These are phyloP conservation scores for Claviceps paspali DNA, from an alignment of 2,329 filamentous ascomycete genomes.

Conservation along the genomic window DNA sequence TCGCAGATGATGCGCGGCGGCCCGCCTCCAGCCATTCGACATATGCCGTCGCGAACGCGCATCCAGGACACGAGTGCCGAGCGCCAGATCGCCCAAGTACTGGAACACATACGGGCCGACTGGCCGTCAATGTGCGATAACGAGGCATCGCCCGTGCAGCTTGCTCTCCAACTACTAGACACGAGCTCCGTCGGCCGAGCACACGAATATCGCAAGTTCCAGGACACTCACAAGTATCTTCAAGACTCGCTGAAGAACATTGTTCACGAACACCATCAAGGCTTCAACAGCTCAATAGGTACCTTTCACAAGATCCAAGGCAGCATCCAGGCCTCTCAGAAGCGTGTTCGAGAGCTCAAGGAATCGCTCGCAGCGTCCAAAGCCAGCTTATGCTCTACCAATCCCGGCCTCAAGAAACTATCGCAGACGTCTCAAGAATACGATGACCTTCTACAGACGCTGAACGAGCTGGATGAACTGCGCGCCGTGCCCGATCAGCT, in stretches of 20 bases:
- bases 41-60: constrained; percentile 20
- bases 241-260: constrained; percentile 86
- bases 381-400: constrained; percentile 64
- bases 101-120: constrained; percentile 72
- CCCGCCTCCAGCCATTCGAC: constrained; percentile 16
- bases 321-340: constrained; percentile 80
- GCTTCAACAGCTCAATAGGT: constrained; percentile 97
- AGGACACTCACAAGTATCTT: constrained; percentile 71
- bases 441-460: constrained; percentile 70
- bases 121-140: constrained; percentile 87
- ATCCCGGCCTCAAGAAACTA: constrained; percentile 81
- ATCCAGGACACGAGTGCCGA: constrained; percentile 34
- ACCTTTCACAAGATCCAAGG: constrained; percentile 98
- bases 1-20: constrained; percentile 18
- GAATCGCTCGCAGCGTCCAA: constrained; percentile 72
- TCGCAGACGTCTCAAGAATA: constrained; percentile 80
- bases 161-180: constrained; percentile 90
- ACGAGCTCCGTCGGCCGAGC: constrained; percentile 84
- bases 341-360: constrained; percentile 67
- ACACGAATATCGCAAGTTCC: constrained; percentile 73
- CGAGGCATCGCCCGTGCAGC: constrained; percentile 82
- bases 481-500: constrained; percentile 81
- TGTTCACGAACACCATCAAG: constrained; percentile 96
- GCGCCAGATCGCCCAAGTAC: constrained; percentile 44
- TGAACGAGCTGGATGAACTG: constrained; percentile 75